phyloP scores from a whole-genome alignment of 805 yeast species.

The Ogataea minuta region DNA sequence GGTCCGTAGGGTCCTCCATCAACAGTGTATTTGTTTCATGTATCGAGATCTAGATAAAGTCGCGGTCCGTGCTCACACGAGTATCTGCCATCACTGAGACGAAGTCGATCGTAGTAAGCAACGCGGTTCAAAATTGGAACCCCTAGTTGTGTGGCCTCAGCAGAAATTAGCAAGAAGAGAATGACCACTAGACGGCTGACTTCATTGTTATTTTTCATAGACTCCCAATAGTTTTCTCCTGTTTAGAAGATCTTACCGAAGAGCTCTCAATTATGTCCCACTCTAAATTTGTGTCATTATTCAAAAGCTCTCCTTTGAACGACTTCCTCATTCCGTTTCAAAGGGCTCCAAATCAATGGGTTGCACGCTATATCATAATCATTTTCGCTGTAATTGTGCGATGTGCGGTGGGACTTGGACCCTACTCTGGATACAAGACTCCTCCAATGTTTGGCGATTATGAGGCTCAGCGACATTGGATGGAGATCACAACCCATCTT shows the following conservation, averaged over 20 bases:
- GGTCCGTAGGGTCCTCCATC: no score
- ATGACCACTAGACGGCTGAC: background rate
- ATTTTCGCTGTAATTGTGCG: conserved; percentile 73
- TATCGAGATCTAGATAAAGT: no score
- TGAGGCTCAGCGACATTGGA: conserved; percentile 98
- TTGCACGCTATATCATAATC: conserved; percentile 73
- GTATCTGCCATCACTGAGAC: no score
- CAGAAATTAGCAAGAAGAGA: background rate
- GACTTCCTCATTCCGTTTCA: conserved; percentile 78
- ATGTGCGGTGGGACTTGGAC: conserved; percentile 85
- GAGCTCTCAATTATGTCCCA: no score
- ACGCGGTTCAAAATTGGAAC: no score
- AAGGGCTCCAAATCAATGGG: conserved; percentile 87
- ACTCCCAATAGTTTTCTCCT: no score
- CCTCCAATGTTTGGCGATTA: conserved; percentile 93
- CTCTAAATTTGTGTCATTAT: conserved; percentile 32
- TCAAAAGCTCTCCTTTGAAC: conserved; percentile 60
- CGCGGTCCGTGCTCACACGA: no score
- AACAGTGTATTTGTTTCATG: no score
- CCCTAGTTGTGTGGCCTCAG: no score
- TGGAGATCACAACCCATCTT: conserved; percentile 80
- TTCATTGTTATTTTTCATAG: no score
- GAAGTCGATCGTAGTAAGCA: no score
- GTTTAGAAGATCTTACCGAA: no score
- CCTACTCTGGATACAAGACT: conserved; percentile 68